Evolutionary conservation across 495 filamentous ascomycete species (phyloP), one percentile per base, ranked within the genome.

Genomic region (Podospora appendiculata): DNA sequence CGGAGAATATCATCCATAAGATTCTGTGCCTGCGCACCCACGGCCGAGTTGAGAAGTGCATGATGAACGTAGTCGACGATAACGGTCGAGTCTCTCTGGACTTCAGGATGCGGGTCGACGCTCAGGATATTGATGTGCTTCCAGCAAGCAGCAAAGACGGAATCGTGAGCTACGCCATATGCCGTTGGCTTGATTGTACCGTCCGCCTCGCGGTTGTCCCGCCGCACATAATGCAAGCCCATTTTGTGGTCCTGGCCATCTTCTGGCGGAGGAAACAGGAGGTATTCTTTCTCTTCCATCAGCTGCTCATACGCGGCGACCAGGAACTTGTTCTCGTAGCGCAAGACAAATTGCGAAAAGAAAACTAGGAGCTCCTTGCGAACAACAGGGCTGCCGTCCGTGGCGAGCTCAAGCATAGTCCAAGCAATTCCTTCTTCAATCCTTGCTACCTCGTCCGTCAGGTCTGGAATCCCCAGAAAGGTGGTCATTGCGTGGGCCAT

Each of bases 261-360:
- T 41, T 81, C 69, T 35, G 65, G 54, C 0, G 74, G 74, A 11
- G 75, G 72, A 51, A 60, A 71, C 6, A 74, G 62, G 13, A 84
- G 61, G 49, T 82, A 82, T 47, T 87, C 85, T 58, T 82, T 84
- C 66, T 97, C 93, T 59, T 95, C 89, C 39, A 85, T 68, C 52
- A 97, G 72, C 58, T 95, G 90, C 59, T 97, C 93, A 60, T 87
- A 96, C 7, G 94, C 92, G 9, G 88, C 84, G 17, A 97, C 90
- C 45, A 94, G 58, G 59, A 99, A 94, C 58, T 93, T 93, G 64
- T 83, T 88, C 72, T 95, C 86, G 60, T 96, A 96, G 34, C 92
- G 83, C 53, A 86, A 80, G 35, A 96, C 86, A 55, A 96, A 96
- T 9, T 85, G 84, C 0, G 92, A 96, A 59, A 95, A 88, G 74